Conservation (phyloP, 495 filamentous ascomycete genomes). For the Trichoderma parareesei region DNA sequence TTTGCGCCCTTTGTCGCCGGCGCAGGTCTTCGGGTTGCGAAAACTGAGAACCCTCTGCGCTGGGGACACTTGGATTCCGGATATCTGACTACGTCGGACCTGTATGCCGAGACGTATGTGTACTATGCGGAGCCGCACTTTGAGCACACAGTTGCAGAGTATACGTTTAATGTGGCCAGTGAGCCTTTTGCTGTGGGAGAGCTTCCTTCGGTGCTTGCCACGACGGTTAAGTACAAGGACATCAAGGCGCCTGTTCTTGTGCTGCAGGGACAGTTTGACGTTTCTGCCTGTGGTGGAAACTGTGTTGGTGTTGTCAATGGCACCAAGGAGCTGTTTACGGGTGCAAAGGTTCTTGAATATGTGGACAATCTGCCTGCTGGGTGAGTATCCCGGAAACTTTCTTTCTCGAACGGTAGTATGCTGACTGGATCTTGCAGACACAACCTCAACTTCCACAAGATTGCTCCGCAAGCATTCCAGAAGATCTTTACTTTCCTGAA, state of each 20-base stretch:
- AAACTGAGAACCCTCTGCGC: slow-evolving; percentile 15
- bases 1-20: slow-evolving; percentile 21
- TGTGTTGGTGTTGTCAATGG: slow-evolving; percentile 20
- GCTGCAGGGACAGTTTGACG: slow-evolving; percentile 21
- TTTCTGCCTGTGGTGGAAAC: slow-evolving; percentile 23
- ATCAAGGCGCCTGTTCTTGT: slow-evolving; percentile 19
- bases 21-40: slow-evolving; percentile 19
- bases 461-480: slow-evolving; percentile 19
- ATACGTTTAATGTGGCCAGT: slow-evolving; percentile 18
- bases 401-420: not conserved
- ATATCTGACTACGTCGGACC: slow-evolving; percentile 18
- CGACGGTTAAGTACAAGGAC: slow-evolving; percentile 14
- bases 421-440: slow-evolving; percentile 14
- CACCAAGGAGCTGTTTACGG: slow-evolving; percentile 13
- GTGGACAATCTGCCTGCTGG: slow-evolving; percentile 20
- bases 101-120: slow-evolving; percentile 18
- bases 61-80: slow-evolving; percentile 20
- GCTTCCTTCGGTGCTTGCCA: slow-evolving; percentile 19
- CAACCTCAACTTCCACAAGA: slow-evolving; percentile 23
- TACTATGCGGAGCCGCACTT: slow-evolving; percentile 20
- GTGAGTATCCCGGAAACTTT: slow-evolving; percentile 12
- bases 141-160: slow-evolving; percentile 21
- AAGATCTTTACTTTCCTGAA: slow-evolving; percentile 15
- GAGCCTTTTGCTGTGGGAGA: slow-evolving; percentile 23
- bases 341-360: slow-evolving; percentile 16